A percentile compares a stretch with the other conserved stretches of the same genome.
Conservation (phyloP, 176 grass and related monocot genomes). For the Lolium multiflorum region DNA sequence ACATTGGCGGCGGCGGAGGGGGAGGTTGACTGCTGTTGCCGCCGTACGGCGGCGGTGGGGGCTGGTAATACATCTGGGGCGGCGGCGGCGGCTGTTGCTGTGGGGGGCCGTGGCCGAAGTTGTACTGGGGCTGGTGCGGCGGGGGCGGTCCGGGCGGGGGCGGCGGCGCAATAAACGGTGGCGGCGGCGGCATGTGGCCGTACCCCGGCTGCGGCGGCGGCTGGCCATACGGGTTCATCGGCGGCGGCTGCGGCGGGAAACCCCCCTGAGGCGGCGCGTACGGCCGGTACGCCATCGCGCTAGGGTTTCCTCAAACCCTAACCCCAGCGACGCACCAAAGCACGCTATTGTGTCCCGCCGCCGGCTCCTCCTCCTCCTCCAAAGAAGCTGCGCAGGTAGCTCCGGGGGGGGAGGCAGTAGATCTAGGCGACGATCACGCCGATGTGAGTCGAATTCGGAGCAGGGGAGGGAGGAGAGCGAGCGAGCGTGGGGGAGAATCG, state of each 20-base stretch:
- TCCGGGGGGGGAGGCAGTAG: slow-evolving; percentile 30
- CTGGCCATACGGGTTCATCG: slow-evolving; percentile 43
- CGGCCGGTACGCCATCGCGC: slow-evolving; percentile 77
- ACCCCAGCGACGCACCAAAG: slow-evolving; percentile 1
- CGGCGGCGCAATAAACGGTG: slow-evolving; percentile 46
- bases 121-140: slow-evolving; percentile 58
- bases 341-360: slow-evolving; percentile 32
- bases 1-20: slow-evolving; percentile 53
- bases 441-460: neutral
- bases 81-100: slow-evolving; percentile 42
- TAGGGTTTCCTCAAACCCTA: slow-evolving; percentile 59
- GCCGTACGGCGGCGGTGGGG: slow-evolving; percentile 47
- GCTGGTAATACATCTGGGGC: slow-evolving; percentile 55
- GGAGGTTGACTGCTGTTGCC: slow-evolving; percentile 47
- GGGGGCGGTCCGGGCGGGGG: slow-evolving; percentile 50
- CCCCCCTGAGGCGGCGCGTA: slow-evolving; percentile 55
- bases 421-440: slow-evolving; percentile 39
- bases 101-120: slow-evolving; percentile 32
- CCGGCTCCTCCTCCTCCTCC: slow-evolving; percentile 5
- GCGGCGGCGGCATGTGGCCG: slow-evolving; percentile 41
- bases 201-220: slow-evolving; percentile 45
- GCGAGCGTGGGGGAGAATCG: neutral
- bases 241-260: slow-evolving; percentile 32
- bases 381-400: neutral
- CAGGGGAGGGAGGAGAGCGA: neutral